Conservation (phyloP, 2,329 filamentous ascomycete species). For the Metarhizium rileyi region DNA sequence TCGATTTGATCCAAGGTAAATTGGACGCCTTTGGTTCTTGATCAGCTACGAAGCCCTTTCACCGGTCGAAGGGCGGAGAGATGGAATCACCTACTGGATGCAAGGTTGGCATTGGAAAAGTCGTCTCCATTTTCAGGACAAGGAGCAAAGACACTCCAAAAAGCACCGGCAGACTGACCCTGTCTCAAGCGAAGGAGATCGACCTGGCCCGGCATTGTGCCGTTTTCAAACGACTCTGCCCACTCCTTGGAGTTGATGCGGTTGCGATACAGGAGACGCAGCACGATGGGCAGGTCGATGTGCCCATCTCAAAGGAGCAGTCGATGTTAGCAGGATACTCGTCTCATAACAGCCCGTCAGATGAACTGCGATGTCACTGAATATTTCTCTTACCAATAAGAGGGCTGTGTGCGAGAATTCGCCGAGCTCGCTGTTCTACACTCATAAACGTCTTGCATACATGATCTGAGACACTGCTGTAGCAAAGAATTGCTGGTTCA, state of each 20-base stretch:
- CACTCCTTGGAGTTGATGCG: constrained; percentile 69
- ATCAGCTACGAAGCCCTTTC: not conserved
- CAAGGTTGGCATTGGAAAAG: constrained; percentile 65
- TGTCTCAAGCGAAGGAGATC: constrained; percentile 66
- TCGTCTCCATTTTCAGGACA: constrained; percentile 66
- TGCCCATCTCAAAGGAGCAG: constrained; percentile 59
- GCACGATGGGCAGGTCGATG: constrained; percentile 71
- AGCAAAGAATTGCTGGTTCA: constrained; percentile 15
- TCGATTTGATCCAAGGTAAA: constrained; percentile 69
- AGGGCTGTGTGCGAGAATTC: constrained; percentile 35
- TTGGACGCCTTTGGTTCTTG: constrained; percentile 39
- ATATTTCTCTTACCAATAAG: constrained; percentile 34
- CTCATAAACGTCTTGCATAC: constrained; percentile 20
- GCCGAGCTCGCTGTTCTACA: constrained; percentile 35
- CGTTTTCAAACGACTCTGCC: constrained; percentile 62
- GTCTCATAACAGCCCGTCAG: not conserved
- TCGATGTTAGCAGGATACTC: not conserved
- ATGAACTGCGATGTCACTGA: not conserved
- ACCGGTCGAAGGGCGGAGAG: too few relatives aligned
- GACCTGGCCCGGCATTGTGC: constrained; percentile 59
- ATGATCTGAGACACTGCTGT: constrained; percentile 15
- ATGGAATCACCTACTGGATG: constrained; percentile 39
- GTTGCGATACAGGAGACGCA: constrained; percentile 60
- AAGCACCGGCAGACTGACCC: constrained; percentile 73
- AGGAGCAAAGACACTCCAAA: constrained; percentile 79